Percentiles rank a stretch among this genome's conserved stretches.
Conservation (phyloP, 441 rosid species). For the Populus hybrid region DNA sequence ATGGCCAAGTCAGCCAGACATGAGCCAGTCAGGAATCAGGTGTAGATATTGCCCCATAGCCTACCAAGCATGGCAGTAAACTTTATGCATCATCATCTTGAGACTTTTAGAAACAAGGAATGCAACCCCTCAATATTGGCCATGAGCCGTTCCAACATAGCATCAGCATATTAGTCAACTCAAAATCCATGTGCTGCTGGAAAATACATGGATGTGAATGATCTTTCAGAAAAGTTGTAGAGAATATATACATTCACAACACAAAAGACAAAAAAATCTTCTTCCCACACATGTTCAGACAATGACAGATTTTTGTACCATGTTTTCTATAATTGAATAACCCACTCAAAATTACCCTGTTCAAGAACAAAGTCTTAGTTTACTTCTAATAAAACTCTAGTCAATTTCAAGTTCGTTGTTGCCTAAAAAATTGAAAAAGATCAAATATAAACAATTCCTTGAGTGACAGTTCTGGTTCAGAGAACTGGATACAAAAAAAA, state of each 20-base stretch:
- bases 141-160: constrained; percentile 17
- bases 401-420: too few relatives aligned
- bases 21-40: constrained; percentile 15
- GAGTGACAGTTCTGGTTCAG: too few relatives aligned
- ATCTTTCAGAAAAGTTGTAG: background rate
- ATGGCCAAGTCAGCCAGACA: constrained; percentile 25
- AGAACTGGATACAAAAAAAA: too few relatives aligned
- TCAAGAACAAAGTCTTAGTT: too few relatives aligned
- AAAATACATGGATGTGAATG: constrained; percentile 11
- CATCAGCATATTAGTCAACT: constrained; percentile 21
- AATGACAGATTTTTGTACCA: too few relatives aligned
- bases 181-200: constrained; percentile 19
- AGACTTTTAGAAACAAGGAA: constrained; percentile 29
- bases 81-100: constrained; percentile 25
- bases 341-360: too few relatives aligned
- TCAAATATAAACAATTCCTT: too few relatives aligned
- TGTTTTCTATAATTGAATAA: too few relatives aligned
- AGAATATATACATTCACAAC: background rate
- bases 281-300: too few relatives aligned
- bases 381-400: too few relatives aligned
- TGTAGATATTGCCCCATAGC: constrained; percentile 19
- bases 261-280: background rate
- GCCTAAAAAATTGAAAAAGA: too few relatives aligned
- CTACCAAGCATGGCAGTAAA: constrained; percentile 10
- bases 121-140: constrained; percentile 27